These are phyloP conservation scores for Trichoderma citrinoviride DNA, from an alignment of 2,329 filamentous ascomycete genomes.

Conservation along the genomic window DNA sequence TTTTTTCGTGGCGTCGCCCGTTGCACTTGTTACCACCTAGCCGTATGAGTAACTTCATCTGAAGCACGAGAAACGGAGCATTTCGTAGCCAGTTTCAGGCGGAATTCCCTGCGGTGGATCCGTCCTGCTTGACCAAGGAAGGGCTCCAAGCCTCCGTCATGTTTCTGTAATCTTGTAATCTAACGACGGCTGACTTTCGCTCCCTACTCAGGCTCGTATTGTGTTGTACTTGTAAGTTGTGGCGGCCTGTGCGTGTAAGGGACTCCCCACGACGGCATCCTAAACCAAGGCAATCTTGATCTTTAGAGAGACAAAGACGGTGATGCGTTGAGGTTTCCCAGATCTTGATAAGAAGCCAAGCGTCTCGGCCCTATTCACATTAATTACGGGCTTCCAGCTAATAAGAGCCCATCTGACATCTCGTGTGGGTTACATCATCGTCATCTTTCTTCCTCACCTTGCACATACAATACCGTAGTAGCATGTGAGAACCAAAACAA, in stretches of 20 bases:
- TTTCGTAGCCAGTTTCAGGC: no score
- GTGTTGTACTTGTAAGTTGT: neutral
- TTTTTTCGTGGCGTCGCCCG: neutral
- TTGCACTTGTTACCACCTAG: no score
- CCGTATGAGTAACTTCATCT: neutral
- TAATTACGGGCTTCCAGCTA: neutral
- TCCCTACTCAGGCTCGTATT: no score
- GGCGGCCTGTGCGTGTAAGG: neutral
- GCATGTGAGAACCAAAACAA: constrained; percentile 9
- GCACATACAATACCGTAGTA: neutral
- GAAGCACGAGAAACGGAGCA: no score
- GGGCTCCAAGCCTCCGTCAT: neutral
- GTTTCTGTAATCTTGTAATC: neutral
- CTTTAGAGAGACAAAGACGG: neutral
- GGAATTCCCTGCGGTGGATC: no score
- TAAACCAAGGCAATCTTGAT: neutral
- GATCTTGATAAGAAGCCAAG: neutral
- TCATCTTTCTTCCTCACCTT: constrained; percentile 5
- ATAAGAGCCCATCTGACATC: neutral
- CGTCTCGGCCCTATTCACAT: neutral
- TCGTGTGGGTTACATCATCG: constrained; percentile 18
- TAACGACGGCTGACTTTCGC: no score
- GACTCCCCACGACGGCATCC: neutral
- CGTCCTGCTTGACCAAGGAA: no score
- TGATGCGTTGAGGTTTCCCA: neutral